Conservation (phyloP, 352 stramenopile species). For the Pythium chondricola region DNA sequence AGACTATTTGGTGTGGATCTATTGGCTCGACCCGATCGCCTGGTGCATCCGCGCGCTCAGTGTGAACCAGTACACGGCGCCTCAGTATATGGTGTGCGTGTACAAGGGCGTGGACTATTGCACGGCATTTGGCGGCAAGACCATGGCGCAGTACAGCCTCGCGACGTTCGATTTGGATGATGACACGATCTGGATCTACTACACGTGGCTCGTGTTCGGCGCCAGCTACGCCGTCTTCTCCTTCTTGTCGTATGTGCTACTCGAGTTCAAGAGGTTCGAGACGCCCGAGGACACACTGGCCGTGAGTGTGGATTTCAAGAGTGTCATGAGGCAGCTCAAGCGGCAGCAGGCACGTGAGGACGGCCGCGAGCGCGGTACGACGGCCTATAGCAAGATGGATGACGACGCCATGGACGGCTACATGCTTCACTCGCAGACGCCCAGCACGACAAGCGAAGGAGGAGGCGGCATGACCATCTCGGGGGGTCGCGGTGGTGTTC, state of each 20-base stretch:
- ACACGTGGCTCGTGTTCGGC: conserved; percentile 46
- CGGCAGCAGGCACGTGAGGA: conserved; percentile 5
- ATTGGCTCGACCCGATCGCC: conserved; percentile 68
- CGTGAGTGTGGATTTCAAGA: conserved; percentile 13
- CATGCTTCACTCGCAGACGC: conserved; percentile 12
- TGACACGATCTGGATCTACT: conserved; percentile 49
- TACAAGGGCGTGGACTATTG: conserved; percentile 56
- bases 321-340: conserved; percentile 12
- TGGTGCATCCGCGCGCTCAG: conserved; percentile 58
- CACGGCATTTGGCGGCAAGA: conserved; percentile 21
- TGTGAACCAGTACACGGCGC: conserved; percentile 56
- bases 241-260: conserved; percentile 18
- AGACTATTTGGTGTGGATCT: conserved; percentile 66
- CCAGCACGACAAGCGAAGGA: not conserved
- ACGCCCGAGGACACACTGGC: conserved; percentile 31
- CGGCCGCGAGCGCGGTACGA: not conserved
- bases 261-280: conserved; percentile 32
- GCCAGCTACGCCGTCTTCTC: conserved; percentile 35
- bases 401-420: conserved; percentile 15
- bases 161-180: conserved; percentile 41
- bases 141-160: conserved; percentile 42
- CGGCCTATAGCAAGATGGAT: not conserved
- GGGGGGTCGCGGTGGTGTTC: not conserved
- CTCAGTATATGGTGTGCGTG: conserved; percentile 34
- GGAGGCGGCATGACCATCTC: not conserved